Evolutionary conservation across 768 basidiomycete genomes (phyloP), one percentile per base, ranked within the genome.

Genomic region (Chalciporus chontae): DNA sequence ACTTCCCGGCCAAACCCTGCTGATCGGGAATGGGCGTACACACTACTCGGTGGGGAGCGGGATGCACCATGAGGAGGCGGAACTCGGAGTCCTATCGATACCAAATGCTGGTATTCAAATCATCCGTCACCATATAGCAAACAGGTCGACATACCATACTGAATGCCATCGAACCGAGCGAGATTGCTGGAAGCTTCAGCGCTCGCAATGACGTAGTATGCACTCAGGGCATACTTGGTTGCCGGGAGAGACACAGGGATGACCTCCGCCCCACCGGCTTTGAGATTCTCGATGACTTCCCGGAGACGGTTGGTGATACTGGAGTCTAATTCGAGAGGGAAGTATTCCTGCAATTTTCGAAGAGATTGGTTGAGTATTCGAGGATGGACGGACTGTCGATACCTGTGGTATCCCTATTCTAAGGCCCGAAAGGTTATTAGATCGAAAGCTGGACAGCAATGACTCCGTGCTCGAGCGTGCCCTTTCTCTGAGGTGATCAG

Each of bases 161-260:
- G 79, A 2, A 94, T 78, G 0, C 94, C 94, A 42, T 94, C 92
- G 61, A 86, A 98, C 36, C 93, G 74, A 4, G 90, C 91, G 49
- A 98, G 72, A 61, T 94, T 96, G 50, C 91, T 94, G 53, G 89
- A 87, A 0, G 94, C 94, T 63, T 97, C 95, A 0, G 95, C 94
- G 52, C 85, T 89, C 1, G 95, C 89, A 14, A 98, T 77, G n/a
- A 96, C 90, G 61, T 97, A 98, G 72, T 98, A 98, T 11, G 93
- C 88, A 48, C 92, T 91, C 5, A 98, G 75, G 0, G 91, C 90
- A 60, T 87, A 87, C 2, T 64, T 67, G 0, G 81, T 81, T 3
- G 73, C 68, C 0, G 91, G 88, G 10, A 97, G 72, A 8, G 86
- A 85, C 0, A 97, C 83, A 0, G 91, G 78, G 1, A 81, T 67